phyloP scores from a whole-genome alignment of 2,329 filamentous ascomycete genomes.

The Beauveria medogensis region DNA sequence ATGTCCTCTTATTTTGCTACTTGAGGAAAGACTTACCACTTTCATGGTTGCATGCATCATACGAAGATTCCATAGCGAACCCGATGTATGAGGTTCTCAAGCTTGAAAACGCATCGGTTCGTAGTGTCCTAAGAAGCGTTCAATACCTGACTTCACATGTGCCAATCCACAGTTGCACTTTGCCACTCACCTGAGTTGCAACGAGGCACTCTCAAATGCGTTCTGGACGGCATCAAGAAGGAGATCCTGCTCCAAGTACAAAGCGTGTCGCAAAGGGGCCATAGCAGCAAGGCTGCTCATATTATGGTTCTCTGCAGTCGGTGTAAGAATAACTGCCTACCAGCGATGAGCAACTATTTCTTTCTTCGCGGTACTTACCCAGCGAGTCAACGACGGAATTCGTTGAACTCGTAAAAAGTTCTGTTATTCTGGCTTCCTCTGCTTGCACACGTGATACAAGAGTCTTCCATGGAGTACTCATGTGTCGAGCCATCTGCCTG shows the following conservation, averaged over 20 bases:
- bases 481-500: conserved; percentile 24
- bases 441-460: conserved; percentile 10
- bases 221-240: not conserved
- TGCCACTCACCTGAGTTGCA: not conserved
- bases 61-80: conserved; percentile 27
- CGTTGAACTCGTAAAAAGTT: not conserved
- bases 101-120: conserved; percentile 26
- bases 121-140: conserved; percentile 21
- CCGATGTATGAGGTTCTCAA: conserved; percentile 31
- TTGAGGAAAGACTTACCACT: conserved; percentile 19
- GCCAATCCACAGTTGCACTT: not conserved
- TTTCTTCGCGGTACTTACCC: not conserved
- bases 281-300: not conserved
- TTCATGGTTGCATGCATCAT: conserved; percentile 23
- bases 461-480: conserved; percentile 25
- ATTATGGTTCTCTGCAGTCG: not conserved
- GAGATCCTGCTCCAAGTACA: not conserved
- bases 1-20: not conserved
- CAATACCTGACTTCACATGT: too few species aligned
- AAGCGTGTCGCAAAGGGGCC: not conserved
- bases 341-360: not conserved
- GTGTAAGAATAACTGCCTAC: not conserved
- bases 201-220: not conserved
- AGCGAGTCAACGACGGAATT: not conserved
- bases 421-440: not conserved